Conservation (phyloP, 371 early-diverging fungal species). For the Thermomucor indicae-seudaticae region DNA sequence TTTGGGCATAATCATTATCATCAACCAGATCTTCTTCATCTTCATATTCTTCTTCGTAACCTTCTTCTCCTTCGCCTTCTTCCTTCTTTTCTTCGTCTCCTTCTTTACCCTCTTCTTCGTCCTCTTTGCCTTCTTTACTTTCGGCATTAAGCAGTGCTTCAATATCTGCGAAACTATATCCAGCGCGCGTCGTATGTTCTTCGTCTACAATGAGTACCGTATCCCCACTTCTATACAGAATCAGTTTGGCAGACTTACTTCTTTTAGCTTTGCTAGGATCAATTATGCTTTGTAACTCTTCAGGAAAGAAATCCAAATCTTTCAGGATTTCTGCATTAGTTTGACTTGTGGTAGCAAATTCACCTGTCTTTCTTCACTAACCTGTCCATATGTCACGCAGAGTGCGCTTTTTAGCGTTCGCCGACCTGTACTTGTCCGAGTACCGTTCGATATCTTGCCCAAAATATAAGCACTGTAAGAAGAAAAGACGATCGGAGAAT, state of each 20-base stretch:
- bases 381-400: conserved; percentile 42
- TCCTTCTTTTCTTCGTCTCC: conserved; percentile 31
- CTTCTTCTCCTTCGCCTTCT: conserved; percentile 19
- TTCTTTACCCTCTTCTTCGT: conserved; percentile 26
- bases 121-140: conserved; percentile 21
- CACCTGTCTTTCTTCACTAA: conserved; percentile 11
- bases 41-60: conserved; percentile 28
- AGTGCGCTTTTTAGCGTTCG: conserved; percentile 15
- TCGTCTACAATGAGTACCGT: no score
- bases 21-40: conserved; percentile 53
- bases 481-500: no score
- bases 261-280: conserved; percentile 39
- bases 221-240: conserved; percentile 1
- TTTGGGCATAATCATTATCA: conserved; percentile 50
- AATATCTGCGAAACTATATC: conserved; percentile 24
- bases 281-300: conserved; percentile 40
- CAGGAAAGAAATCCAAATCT: conserved; percentile 49
- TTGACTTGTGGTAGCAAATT: no score
- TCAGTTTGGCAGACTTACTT: conserved; percentile 21
- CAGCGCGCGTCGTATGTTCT: no score
- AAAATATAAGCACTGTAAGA: neutral
- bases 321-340: no score
- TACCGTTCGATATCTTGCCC: conserved; percentile 40
- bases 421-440: conserved; percentile 40
- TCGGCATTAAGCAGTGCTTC: conserved; percentile 35